phyloP scores from a whole-genome alignment of 2,329 filamentous ascomycete species.

The Ceratocystis cubensis region DNA sequence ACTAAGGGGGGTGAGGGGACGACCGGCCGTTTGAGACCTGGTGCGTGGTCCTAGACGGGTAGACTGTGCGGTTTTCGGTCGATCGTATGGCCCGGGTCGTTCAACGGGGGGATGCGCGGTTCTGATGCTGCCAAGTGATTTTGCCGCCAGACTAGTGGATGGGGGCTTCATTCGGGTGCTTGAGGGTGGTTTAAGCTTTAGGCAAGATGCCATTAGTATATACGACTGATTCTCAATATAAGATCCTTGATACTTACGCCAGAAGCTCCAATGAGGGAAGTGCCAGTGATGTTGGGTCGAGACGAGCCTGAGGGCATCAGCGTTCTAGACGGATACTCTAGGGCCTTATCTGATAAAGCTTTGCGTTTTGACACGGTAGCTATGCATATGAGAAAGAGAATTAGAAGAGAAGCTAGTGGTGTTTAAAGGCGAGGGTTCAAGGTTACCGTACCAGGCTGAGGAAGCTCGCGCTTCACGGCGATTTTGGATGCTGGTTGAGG shows the following conservation, averaged over 20 bases:
- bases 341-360: slow-evolving; percentile 42
- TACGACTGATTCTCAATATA: background rate
- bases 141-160: slow-evolving; percentile 25
- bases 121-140: slow-evolving; percentile 43
- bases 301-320: slow-evolving; percentile 32
- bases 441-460: slow-evolving; percentile 33
- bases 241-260: slow-evolving; percentile 17
- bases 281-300: slow-evolving; percentile 36
- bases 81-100: slow-evolving; percentile 36
- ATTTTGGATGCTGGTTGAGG: slow-evolving; percentile 29
- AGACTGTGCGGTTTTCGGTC: slow-evolving; percentile 41
- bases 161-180: slow-evolving; percentile 15
- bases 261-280: slow-evolving; percentile 23
- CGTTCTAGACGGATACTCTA: slow-evolving; percentile 37
- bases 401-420: background rate
- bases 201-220: slow-evolving; percentile 9
- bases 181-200: slow-evolving; percentile 19
- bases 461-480: slow-evolving; percentile 40
- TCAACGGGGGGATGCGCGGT: slow-evolving; percentile 33
- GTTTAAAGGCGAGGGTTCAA: background rate
- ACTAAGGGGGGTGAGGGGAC: slow-evolving; percentile 13
- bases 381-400: slow-evolving; percentile 16
- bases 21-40: slow-evolving; percentile 12
- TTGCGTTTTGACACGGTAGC: slow-evolving; percentile 43
- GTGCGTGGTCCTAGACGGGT: slow-evolving; percentile 23